Evolutionary conservation across 139 green algal genomes (phyloP).

Genomic region (Micractinium sp.): DNA sequence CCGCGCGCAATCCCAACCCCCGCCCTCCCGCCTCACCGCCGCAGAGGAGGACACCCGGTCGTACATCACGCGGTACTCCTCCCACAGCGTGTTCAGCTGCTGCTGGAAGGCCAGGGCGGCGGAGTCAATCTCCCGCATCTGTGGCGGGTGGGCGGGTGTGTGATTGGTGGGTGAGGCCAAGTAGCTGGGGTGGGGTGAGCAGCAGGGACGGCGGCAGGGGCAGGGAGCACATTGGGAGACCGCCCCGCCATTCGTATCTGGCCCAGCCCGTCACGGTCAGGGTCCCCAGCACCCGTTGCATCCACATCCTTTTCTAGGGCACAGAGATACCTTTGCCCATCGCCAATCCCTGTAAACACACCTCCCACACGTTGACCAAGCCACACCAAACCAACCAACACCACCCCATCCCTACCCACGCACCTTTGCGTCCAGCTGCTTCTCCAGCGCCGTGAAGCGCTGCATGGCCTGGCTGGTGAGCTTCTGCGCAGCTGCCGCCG

Average conservation of each 20-base stretch:
- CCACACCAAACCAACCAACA: background rate
- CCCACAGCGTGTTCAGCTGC: constrained; percentile 29
- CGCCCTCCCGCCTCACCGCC: background rate
- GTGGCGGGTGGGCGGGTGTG: background rate
- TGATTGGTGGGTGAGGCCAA: background rate
- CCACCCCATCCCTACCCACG: background rate
- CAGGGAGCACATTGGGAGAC: background rate
- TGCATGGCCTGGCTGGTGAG: background rate
- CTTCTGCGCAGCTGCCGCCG: background rate
- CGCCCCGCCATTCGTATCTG: too few relatives aligned
- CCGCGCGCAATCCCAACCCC: background rate
- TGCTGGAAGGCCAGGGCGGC: constrained; percentile 22
- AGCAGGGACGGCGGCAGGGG: background rate
- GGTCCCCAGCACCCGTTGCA: background rate
- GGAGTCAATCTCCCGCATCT: constrained; percentile 25
- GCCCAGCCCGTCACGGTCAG: too few relatives aligned
- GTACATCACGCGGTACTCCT: constrained; percentile 26
- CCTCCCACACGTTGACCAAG: background rate
- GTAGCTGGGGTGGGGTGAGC: too few relatives aligned
- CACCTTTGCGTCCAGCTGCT: constrained; percentile 27
- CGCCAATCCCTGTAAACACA: too few relatives aligned
- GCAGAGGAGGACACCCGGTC: background rate
- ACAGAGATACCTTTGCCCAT: background rate
- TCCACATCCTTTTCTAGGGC: background rate
- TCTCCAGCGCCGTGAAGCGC: constrained; percentile 12